Percentiles rank a stretch among this genome's conserved stretches.
These are phyloP conservation scores for Fusarium sp. DNA, from an alignment of 2,329 filamentous ascomycete species.

Conservation along the genomic window DNA sequence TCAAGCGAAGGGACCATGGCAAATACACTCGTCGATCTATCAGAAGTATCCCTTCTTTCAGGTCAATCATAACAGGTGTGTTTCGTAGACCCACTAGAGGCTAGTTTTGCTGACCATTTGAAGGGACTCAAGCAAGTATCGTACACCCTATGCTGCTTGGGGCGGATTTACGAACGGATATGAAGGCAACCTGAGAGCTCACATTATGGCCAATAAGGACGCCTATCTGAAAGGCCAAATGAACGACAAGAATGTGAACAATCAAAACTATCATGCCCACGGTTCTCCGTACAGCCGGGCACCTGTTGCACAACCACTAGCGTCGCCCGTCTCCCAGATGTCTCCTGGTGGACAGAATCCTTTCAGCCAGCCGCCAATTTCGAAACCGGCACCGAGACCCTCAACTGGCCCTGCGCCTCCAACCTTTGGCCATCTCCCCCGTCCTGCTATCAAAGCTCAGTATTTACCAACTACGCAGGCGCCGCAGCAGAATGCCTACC, in stretches of 20 bases:
- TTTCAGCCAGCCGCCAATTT: conserved; percentile 17
- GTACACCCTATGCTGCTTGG: conserved; percentile 65
- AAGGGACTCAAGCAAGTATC: conserved; percentile 65
- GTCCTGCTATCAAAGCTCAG: conserved; percentile 37
- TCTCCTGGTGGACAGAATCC: conserved; percentile 5
- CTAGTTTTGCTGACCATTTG: conserved; percentile 27
- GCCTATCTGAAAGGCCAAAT: conserved; percentile 44
- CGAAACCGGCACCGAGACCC: conserved; percentile 2
- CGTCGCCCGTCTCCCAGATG: conserved; percentile 1
- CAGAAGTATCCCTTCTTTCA: conserved; percentile 68
- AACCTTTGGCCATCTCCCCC: conserved; percentile 17
- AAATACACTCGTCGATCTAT: conserved; percentile 54
- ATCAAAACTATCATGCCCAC: background rate
- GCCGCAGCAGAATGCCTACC: conserved; percentile 13
- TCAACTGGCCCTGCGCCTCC: background rate
- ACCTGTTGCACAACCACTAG: background rate
- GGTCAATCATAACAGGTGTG: conserved; percentile 66
- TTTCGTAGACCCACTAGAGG: background rate
- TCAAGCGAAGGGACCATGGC: conserved; percentile 46
- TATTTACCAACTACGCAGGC: conserved; percentile 21
- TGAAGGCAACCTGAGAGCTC: conserved; percentile 60
- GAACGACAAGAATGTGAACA: conserved; percentile 5
- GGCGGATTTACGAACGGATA: conserved; percentile 70
- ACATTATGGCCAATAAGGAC: conserved; percentile 51
- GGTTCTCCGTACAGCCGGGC: conserved; percentile 6